These are phyloP conservation scores for Plantago coronopus DNA, from an alignment of 305 asterid species.

Conservation along the genomic window DNA sequence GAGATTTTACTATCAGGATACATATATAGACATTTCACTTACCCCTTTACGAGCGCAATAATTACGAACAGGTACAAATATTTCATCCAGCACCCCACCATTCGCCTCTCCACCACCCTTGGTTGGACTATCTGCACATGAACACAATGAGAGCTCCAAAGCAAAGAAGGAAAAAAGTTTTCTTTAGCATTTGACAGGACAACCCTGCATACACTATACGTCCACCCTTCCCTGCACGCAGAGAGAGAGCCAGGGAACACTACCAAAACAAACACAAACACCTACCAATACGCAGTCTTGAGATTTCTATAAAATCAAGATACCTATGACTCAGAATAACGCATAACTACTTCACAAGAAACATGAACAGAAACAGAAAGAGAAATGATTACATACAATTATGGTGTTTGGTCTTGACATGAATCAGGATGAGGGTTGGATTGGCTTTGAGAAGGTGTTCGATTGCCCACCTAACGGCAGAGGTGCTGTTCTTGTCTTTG, in stretches of 20 bases:
- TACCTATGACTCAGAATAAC: background rate
- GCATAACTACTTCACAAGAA: background rate
- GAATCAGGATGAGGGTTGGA: slow-evolving; percentile 42
- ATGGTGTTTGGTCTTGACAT: slow-evolving; percentile 38
- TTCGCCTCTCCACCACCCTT: slow-evolving; percentile 25
- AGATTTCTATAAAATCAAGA: background rate
- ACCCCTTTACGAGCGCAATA: slow-evolving; percentile 71
- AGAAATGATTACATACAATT: slow-evolving; percentile 46
- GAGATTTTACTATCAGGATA: no score
- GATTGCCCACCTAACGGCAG: slow-evolving; percentile 62
- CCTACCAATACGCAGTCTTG: no score
- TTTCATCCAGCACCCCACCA: slow-evolving; percentile 31
- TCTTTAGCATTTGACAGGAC: no score
- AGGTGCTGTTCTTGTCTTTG: slow-evolving; percentile 50
- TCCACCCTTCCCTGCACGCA: background rate
- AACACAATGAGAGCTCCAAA: background rate
- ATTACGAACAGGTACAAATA: slow-evolving; percentile 46
- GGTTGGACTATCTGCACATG: slow-evolving; percentile 17
- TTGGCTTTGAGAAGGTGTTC: slow-evolving; percentile 40
- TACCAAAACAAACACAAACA: no score
- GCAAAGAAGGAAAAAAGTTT: no score
- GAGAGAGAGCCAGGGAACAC: no score
- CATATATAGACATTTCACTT: slow-evolving; percentile 9
- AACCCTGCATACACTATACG: background rate
- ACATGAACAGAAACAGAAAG: background rate